Base-by-base conservation (phyloP, 768 basidiomycete species). In the Agaricus subrufescens region DNA sequence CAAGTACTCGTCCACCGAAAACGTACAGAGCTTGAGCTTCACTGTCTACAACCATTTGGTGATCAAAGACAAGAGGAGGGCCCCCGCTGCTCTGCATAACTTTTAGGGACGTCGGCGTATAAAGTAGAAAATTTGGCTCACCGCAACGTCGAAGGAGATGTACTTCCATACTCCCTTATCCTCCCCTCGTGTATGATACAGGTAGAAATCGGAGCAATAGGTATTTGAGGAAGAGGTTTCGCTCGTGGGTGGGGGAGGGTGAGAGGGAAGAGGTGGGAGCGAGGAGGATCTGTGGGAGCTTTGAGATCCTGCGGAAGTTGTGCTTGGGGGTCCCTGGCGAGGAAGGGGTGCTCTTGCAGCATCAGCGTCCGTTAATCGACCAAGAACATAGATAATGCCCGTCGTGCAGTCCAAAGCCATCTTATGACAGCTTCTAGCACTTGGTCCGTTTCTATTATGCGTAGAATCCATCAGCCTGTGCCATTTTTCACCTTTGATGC, bases 11-110 rank as follows among this genome's bases (percentile, higher is more conserved):
- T 1, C 91, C 91, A 7, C 91, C 90, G 59, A 83, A 88, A 6
- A 90, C 80, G 57, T 91, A 92, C 6, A 93, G 64, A 3, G 84
- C 80, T 65, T 90, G 89, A 0, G 79, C 70, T 3, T 86, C 84
- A 40, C 77, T 77, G 62, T 92, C 90, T 63, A 91, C 81, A 31
- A 74, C 85, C 83, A 92, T 87, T 68, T 90, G 88, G 61, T 91
- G 90, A 65, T 92, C 91, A 60, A 84, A 88, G 40, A 91, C 73
- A 34, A 90, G 70, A 0, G 85, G 84, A 1, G 90, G 90, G 1
- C 89, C 89, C 1, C 83, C 85, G 3, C 78, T 76, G 0, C 74
- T 66, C 89, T 89, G 47, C 14, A 54, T 46, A 38, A 38, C 31
- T 53, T 23, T 9, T 46, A 34, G 31, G 27, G 39, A 29, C 10